Percentiles rank a stretch among this genome's conserved stretches.
Evolutionary conservation across 2,329 filamentous ascomycete genomes (phyloP).

Genomic region (Pezizomycotina sp.): DNA sequence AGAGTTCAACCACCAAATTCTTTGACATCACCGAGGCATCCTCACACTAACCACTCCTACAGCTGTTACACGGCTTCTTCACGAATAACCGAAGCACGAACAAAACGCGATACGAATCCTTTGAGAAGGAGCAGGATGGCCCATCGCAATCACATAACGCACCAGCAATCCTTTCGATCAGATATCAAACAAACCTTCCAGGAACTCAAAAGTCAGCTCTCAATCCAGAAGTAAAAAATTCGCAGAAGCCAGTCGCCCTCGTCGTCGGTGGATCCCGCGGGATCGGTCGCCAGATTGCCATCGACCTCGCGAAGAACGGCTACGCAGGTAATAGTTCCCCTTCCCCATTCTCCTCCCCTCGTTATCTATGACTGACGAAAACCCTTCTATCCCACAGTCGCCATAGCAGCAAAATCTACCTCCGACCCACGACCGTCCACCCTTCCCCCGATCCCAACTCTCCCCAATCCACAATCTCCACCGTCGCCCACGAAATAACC

Average conservation of each 20-base stretch:
- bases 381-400: conserved; percentile 37
- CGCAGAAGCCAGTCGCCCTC: conserved; percentile 42
- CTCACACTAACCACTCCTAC: too few species aligned
- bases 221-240: not conserved
- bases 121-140: too few species aligned
- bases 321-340: conserved; percentile 47
- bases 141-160: too few species aligned
- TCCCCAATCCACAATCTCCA: conserved; percentile 57
- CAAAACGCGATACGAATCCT: too few species aligned
- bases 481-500: conserved; percentile 57
- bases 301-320: conserved; percentile 54
- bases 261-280: conserved; percentile 62
- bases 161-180: too few species aligned
- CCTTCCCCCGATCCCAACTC: conserved; percentile 68
- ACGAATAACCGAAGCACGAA: too few species aligned
- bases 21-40: too few species aligned
- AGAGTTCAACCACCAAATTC: too few species aligned
- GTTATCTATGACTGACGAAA: not conserved
- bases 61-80: too few species aligned
- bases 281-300: conserved; percentile 63
- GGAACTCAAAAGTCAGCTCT: too few species aligned
- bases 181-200: too few species aligned
- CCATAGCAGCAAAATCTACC: conserved; percentile 60
- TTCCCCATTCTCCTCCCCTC: not conserved
- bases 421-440: conserved; percentile 42